Evolutionary conservation across 2,329 filamentous ascomycete species (phyloP), one percentile per base, ranked within the genome.

Genomic region (Alternaria atra): DNA sequence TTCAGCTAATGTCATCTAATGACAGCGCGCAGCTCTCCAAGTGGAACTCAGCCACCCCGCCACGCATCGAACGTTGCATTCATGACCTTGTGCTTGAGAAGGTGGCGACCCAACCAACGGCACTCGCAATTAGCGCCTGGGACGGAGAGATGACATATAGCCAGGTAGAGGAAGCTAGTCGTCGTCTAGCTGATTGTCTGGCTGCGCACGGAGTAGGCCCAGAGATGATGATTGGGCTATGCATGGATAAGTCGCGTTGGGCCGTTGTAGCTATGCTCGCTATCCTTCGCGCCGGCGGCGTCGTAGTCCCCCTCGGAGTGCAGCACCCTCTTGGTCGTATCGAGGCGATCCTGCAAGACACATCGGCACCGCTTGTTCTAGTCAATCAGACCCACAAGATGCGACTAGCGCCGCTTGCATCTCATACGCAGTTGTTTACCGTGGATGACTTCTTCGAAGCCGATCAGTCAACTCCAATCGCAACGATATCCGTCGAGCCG

Each of bases 191-290:
- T 7, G 3, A 9, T 20, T 4, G 29, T 17, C 30, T 46, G 8
- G 15, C n/a, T 4, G 6, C 15, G 1, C 37, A 12, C 3, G 37
- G 50, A 4, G 27, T 42, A 15, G 15, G 25, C 2, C 50, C 27
- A 20, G 50, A 52, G 13, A 9, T 12, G 1, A 17, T 20, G 2
- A 30, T 54, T 3, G 80, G 84, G 5, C 47, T 64, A 9, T 60
- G 53, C 23, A 52, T 64, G 9, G 60, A 71, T 9, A 75, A 75
- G 46, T 70, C 67, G 0, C 52, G 17, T 9, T 68, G 64, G 60
- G 60, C 63, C 4, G 50, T 69, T 7, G 71, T 82, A 23, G 73
- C 80, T 15, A 78, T 82, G 25, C 66, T 83, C 17, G 20, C 20
- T 20, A 20, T 20, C 20, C 20, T 20, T 20, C 20, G 20, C 20